A percentile compares a stretch with the other conserved stretches of the same genome.
These are phyloP conservation scores for Trifolium fragiferum DNA, from an alignment of 306 rosid genomes.

Conservation along the genomic window DNA sequence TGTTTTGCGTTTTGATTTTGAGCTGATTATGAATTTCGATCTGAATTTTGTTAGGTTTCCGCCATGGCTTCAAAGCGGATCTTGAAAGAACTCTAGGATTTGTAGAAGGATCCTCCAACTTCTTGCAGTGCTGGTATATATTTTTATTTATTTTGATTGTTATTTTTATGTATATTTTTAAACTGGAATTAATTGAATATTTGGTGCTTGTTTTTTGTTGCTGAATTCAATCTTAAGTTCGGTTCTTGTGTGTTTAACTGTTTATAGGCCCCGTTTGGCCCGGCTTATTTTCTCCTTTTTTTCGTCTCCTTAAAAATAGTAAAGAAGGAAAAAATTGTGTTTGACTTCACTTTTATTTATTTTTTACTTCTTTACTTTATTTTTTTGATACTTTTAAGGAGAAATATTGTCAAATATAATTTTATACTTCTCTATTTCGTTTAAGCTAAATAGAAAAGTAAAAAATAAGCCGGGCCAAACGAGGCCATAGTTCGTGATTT, in stretches of 20 bases:
- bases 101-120: slow-evolving; percentile 92
- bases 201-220: background rate
- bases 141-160: background rate
- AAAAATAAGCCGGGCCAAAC: too few relatives aligned
- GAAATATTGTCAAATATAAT: too few relatives aligned
- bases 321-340: too few relatives aligned
- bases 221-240: background rate
- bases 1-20: slow-evolving; percentile 39
- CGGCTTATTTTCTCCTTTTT: too few relatives aligned
- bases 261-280: too few relatives aligned
- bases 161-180: background rate
- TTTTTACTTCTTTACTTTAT: too few relatives aligned
- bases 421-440: too few relatives aligned
- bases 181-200: background rate
- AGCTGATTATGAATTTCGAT: slow-evolving; percentile 11
- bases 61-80: slow-evolving; percentile 89
- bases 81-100: slow-evolving; percentile 86
- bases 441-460: too few relatives aligned
- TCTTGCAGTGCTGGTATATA: slow-evolving; percentile 82
- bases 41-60: slow-evolving; percentile 40
- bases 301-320: too few relatives aligned
- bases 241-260: background rate
- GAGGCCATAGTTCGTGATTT: too few relatives aligned
- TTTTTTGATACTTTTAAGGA: too few relatives aligned
- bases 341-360: too few relatives aligned